These are phyloP conservation scores for Nidula niveotomentosa DNA, from an alignment of 1,284 basidiomycete species.

Conservation along the genomic window DNA sequence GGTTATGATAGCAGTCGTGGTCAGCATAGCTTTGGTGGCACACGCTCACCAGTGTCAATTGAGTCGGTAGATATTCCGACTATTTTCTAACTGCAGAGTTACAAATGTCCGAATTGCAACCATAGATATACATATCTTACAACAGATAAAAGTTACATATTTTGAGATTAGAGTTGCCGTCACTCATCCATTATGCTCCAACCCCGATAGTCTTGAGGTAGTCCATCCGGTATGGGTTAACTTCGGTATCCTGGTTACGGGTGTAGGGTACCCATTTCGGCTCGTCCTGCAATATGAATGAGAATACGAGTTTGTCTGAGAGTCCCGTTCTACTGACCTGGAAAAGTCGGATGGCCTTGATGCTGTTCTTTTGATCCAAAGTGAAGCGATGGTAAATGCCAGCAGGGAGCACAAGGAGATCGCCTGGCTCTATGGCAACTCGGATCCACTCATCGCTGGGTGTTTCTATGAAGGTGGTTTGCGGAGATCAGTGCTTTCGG, in stretches of 20 bases:
- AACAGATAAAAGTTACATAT: no score
- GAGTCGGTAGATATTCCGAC: no score
- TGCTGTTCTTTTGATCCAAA: constrained; percentile 65
- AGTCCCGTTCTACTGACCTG: constrained; percentile 42
- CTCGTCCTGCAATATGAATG: constrained; percentile 55
- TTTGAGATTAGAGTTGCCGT: no score
- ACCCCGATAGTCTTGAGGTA: constrained; percentile 4
- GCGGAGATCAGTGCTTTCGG: background rate
- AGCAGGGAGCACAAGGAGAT: constrained; percentile 36
- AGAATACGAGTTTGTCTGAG: background rate
- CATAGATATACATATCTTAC: no score
- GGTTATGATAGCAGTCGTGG: no score
- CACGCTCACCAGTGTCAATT: no score
- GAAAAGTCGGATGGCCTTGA: constrained; percentile 79
- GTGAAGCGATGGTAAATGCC: constrained; percentile 90
- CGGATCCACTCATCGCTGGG: constrained; percentile 74
- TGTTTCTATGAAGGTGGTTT: constrained; percentile 34
- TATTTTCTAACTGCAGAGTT: no score
- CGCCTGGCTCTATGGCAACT: constrained; percentile 65
- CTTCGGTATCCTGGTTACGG: constrained; percentile 53
- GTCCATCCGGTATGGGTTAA: constrained; percentile 36
- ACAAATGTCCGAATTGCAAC: no score
- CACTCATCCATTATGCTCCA: background rate
- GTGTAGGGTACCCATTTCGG: constrained; percentile 79
- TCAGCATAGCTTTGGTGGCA: no score